phyloP scores from a whole-genome alignment of 257 asterid genomes.

The Primulina tabacum region DNA sequence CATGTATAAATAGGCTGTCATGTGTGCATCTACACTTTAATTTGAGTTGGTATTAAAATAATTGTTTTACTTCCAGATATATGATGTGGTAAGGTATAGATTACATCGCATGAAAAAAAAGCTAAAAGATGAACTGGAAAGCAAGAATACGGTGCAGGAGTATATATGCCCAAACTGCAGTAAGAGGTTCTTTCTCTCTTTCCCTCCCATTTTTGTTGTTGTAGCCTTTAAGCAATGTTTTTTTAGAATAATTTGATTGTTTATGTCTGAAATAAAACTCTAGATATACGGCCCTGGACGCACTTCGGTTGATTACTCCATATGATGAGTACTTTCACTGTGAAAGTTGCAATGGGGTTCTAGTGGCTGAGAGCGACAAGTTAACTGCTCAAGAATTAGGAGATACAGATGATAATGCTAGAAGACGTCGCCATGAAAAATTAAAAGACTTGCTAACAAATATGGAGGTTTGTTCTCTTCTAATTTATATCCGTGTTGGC shows the following conservation, averaged over 20 bases:
- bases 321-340: constrained; percentile 86
- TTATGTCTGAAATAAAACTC: constrained; percentile 22
- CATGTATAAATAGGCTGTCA: not conserved
- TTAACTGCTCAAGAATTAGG: constrained; percentile 67
- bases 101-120: constrained; percentile 88
- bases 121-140: constrained; percentile 89
- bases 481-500: constrained; percentile 13
- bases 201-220: constrained; percentile 16
- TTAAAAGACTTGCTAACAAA: constrained; percentile 69
- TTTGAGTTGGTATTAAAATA: not conserved
- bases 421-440: constrained; percentile 77
- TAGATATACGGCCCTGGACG: constrained; percentile 92
- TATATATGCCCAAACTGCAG: constrained; percentile 85
- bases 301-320: constrained; percentile 64
- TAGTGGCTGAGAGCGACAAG: constrained; percentile 83
- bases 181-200: constrained; percentile 49
- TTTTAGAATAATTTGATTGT: constrained; percentile 10
- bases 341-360: constrained; percentile 79
- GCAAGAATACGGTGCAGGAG: constrained; percentile 87
- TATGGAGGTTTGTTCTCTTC: constrained; percentile 69
- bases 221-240: constrained; percentile 4
- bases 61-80: constrained; percentile 50
- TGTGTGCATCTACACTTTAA: not conserved
- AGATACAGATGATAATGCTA: constrained; percentile 92
- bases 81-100: constrained; percentile 93